phyloP scores from a whole-genome alignment of 129 eudicot species.

The Chrysanthemum makinoi region DNA sequence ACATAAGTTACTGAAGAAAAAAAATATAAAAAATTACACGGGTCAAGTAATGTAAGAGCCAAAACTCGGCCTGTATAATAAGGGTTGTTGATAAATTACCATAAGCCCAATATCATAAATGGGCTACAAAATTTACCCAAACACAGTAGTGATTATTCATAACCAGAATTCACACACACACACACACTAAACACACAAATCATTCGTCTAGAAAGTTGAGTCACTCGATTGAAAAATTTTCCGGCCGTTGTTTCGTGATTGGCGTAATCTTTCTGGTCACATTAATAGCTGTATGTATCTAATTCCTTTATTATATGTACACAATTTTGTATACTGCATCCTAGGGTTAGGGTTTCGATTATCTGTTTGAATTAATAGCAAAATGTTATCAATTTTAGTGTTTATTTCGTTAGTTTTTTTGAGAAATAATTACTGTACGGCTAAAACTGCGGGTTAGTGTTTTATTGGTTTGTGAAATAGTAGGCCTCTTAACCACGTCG shows the following conservation, averaged over 20 bases:
- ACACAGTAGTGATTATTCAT: neutral
- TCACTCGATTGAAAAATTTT: neutral
- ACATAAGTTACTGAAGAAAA: too few species aligned
- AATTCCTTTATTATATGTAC: neutral
- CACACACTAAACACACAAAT: neutral
- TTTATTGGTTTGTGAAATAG: too few species aligned
- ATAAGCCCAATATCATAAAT: too few species aligned
- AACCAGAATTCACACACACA: neutral
- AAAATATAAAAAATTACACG: too few species aligned
- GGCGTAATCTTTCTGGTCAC: neutral
- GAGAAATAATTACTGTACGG: too few species aligned
- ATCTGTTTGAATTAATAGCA: neutral
- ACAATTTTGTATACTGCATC: neutral
- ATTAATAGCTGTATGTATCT: neutral
- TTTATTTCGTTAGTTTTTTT: too few species aligned
- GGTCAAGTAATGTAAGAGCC: too few species aligned
- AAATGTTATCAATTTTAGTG: too few species aligned
- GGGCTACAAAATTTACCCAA: neutral
- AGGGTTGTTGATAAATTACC: too few species aligned
- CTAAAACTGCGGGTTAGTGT: too few species aligned
- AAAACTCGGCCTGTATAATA: too few species aligned
- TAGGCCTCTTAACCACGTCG: too few species aligned
- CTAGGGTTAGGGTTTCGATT: neutral
- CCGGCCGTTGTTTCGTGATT: neutral
- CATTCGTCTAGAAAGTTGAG: neutral